These are phyloP conservation scores for Suillus cothurnatus DNA, from an alignment of 768 basidiomycete species.

Conservation along the genomic window DNA sequence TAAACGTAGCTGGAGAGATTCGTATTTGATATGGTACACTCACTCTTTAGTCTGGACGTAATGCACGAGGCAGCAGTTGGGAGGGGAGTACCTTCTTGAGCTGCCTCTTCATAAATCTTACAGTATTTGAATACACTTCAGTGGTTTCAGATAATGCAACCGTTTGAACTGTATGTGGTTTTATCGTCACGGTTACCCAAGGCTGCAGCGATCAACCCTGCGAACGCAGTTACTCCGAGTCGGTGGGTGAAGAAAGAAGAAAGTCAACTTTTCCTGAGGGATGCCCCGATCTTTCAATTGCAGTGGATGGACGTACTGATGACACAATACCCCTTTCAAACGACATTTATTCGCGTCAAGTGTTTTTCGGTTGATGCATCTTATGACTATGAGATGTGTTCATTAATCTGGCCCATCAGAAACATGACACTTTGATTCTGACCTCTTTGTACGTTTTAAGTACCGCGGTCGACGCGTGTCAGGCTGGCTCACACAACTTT, in stretches of 20 bases:
- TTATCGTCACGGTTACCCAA: conserved; percentile 86
- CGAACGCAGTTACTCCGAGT: conserved; percentile 85
- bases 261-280: conserved; percentile 72
- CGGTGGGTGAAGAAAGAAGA: conserved; percentile 94
- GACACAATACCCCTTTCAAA: neutral
- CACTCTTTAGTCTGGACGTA: too few species aligned
- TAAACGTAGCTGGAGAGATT: too few species aligned
- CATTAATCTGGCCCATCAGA: neutral
- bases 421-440: neutral
- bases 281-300: conserved; percentile 84
- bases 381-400: neutral
- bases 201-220: conserved; percentile 83
- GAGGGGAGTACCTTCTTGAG: too few species aligned
- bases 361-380: neutral
- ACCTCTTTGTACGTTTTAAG: neutral
- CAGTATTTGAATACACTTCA: too few species aligned
- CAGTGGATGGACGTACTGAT: neutral
- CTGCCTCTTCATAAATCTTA: too few species aligned
- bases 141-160: conserved; percentile 76
- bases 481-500: neutral
- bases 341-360: neutral
- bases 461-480: neutral
- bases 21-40: too few species aligned
- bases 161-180: conserved; percentile 88
- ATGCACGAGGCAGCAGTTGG: too few species aligned